Evolutionary conservation across 495 filamentous ascomycete genomes (phyloP).

Genomic region (Bathelium albidoporum): DNA sequence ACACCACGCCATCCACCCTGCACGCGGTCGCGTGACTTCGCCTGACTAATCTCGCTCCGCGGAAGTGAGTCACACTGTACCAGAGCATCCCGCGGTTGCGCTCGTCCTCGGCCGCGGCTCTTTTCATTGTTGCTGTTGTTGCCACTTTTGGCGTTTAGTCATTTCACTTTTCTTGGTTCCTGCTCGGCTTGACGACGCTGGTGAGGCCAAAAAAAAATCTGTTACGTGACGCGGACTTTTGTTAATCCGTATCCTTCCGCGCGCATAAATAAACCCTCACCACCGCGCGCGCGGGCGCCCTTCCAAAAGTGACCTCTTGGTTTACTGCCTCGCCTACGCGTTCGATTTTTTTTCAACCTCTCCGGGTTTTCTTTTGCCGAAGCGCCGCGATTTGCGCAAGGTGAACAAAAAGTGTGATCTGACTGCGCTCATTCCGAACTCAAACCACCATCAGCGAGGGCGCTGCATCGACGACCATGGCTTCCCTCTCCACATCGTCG

Average conservation of each 20-base stretch:
- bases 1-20: background rate
- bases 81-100: no score
- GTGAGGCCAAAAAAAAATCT: background rate
- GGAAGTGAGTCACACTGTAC: background rate
- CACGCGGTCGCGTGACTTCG: background rate
- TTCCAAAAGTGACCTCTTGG: background rate
- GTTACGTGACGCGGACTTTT: background rate
- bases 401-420: no score
- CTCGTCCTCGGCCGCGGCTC: no score
- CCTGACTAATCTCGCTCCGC: background rate
- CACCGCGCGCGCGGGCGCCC: no score
- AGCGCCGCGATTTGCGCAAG: no score
- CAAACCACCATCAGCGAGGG: background rate
- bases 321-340: no score
- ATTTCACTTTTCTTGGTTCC: no score
- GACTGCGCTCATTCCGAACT: constrained; percentile 6
- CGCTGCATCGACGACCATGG: constrained; percentile 26
- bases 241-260: background rate
- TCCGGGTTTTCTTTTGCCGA: no score
- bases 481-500: constrained; percentile 46
- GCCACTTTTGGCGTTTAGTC: background rate
- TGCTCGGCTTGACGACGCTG: background rate
- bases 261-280: constrained; percentile 5
- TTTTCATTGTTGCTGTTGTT: background rate
- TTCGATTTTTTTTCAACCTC: no score